phyloP scores from a whole-genome alignment of 495 filamentous ascomycete species.

The Penicillium soppii region DNA sequence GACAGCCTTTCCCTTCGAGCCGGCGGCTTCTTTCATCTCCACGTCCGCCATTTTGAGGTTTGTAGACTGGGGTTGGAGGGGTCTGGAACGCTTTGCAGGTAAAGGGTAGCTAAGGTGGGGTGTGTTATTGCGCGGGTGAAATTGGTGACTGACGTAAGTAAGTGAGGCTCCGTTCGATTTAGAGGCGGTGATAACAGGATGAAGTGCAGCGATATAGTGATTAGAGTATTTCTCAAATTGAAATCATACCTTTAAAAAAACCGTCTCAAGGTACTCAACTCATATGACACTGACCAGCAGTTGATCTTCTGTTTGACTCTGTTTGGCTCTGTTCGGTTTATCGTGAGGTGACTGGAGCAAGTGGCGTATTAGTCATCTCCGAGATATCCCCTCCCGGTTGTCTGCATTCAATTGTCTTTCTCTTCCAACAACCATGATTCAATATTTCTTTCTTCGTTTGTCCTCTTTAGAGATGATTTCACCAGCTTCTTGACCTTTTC shows the following conservation, averaged over 20 bases:
- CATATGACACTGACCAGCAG: neutral
- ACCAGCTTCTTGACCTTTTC: constrained; percentile 2
- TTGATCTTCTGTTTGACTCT: constrained; percentile 2
- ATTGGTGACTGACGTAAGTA: constrained; percentile 11
- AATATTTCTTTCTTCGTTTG: constrained; percentile 1
- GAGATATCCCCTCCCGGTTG: constrained; percentile 1
- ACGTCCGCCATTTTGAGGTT: constrained; percentile 79
- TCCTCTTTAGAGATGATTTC: constrained; percentile 6
- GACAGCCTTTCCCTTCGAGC: constrained; percentile 59
- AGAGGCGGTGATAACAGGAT: neutral
- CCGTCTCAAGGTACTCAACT: constrained; percentile 3
- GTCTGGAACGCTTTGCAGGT: constrained; percentile 1
- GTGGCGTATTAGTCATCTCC: constrained; percentile 11
- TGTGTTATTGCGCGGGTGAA: neutral
- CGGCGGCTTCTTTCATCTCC: constrained; percentile 86
- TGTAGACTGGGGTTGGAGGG: constrained; percentile 1
- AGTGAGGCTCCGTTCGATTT: constrained; percentile 3
- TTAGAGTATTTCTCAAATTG: neutral
- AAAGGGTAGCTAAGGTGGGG: constrained; percentile 3
- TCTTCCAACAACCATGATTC: constrained; percentile 6
- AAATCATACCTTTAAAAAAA: neutral
- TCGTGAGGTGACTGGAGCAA: neutral
- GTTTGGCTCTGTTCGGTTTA: neutral
- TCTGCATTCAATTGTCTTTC: constrained; percentile 4
- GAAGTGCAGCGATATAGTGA: neutral